Base-by-base conservation (phyloP, 805 yeast species). In the Wickerhamomyces bisporus region DNA sequence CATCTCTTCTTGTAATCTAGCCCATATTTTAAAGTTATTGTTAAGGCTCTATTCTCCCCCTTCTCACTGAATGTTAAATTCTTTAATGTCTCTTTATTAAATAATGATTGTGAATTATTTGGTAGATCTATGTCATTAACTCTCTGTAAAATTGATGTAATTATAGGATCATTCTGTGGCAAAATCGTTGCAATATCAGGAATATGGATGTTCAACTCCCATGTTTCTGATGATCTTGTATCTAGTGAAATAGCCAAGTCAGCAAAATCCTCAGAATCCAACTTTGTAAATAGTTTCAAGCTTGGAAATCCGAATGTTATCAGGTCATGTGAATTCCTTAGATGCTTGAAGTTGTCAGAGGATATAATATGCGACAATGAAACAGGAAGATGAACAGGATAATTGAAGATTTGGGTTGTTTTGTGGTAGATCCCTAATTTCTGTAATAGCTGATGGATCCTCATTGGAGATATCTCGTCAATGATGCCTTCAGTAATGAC, bases 141-240 rank as follows among this genome's bases (percentile, higher is more conserved):
- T 15, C 17, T 36, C 2, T 30, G 14, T 4, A 30, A 29, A 7
- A 42, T n/a, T 17, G n/a, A 20, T 8, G 14, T 7, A 8, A 39
- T 27, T 7, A 31, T 4, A 3, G 17, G 17, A 12, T 28, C 32
- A 24, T 29, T 12, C 4, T 34, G 21, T 13, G 23, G 26, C 3
- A 42, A 13, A 7, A 24, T n/a, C 5, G 43, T 36, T 13, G 41
- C 43, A 12, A 42, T 21, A 29, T 42, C 45, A 12, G 45, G 45
- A 8, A 42, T 32, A 23, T 42, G 45, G 9, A 42, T 36, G 21
- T 20, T 26, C 2, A 42, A 12, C 17, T 32, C 26, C 45, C 45
- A 42, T n/a, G 11, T 5, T 6, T 34, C 33, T 8, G 26, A 25
- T 3, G 26, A 19, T 1, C 19, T 11, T 6, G 39, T 25, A 19